Evolutionary conservation across 2,329 filamentous ascomycete species (phyloP), one percentile per base, ranked within the genome.

Genomic region (Penicillium sp.): DNA sequence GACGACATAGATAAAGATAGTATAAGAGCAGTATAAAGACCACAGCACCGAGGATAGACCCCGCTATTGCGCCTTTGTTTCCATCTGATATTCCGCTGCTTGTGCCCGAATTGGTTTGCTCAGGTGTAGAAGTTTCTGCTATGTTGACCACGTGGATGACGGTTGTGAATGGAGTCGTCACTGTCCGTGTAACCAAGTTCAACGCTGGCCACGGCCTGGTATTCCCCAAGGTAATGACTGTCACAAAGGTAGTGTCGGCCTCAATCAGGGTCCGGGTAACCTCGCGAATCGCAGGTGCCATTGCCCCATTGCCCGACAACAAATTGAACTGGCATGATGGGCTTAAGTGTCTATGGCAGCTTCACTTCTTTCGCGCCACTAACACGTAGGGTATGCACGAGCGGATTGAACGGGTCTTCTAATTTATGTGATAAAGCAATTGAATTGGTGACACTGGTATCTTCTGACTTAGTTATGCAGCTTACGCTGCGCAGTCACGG

Each of bases 381-480:
- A 46, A 45, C 40, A 53, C 50, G 50, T 50, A 42, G 27, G 31
- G 25, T 42, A 56, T 56, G 54, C 54, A 56, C 21, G 54, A 52
- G 25, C 47, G 50, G 50, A 27, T 37, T 13, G 37, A 53, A 52
- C 10, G 17, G 40, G 40, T 37, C 40, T 46, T 35, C 13, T 15
- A 29, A 8, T 37, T 8, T 35, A 52, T 42, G 47, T 17, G 41
- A 47, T 38, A 42, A 56, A 31, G 33, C 47, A 45, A 40, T 52
- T 2, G 47, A 56, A 50, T 38, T 37, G 29, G 23, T 29, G 31
- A 29, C 4, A 21, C 2, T 38, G 15, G 46, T 37, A 52, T 35
- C 48, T 45, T 23, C 47, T 56, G 47, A 56, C 54, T 38, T 31
- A 10, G n/a, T 45, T 50, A 56, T 56, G 54, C 54, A 56, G 54